Evolutionary conservation across 2,329 filamentous ascomycete species (phyloP).

Genomic region (Fusarium ambrosium): DNA sequence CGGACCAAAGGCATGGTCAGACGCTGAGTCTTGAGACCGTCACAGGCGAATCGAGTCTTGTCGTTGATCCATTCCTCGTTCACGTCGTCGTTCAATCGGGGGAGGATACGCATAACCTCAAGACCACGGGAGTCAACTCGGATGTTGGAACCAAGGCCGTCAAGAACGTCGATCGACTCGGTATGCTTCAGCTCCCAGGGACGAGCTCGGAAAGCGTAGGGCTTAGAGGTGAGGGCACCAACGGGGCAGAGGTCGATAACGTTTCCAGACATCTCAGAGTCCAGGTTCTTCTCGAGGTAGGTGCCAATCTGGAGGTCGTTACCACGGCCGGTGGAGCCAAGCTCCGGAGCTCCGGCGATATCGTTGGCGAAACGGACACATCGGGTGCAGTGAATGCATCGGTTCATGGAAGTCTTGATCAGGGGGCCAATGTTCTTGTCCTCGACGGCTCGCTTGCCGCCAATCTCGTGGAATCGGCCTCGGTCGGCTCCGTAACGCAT

Average conservation of each 20-base stretch:
- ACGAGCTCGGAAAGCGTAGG: conserved; percentile 95
- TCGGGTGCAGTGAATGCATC: conserved; percentile 98
- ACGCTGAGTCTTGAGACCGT: conserved; percentile 95
- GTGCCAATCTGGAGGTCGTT: conserved; percentile 99
- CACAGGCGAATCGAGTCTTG: conserved; percentile 96
- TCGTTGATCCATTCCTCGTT: conserved; percentile 99
- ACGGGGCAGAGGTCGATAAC: conserved; percentile 99
- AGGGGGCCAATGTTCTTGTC: conserved; percentile 99
- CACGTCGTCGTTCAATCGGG: conserved; percentile 94
- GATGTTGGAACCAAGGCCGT: conserved; percentile 94
- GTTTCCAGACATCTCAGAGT: conserved; percentile 95
- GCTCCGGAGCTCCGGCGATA: conserved; percentile 92
- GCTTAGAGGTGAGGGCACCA: conserved; percentile 95
- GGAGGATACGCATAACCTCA: conserved; percentile 95
- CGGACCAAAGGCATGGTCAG: conserved; percentile 93
- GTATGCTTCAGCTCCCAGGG: conserved; percentile 98
- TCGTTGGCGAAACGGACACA: conserved; percentile 99
- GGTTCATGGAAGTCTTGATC: conserved; percentile 99
- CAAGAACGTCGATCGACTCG: conserved; percentile 94
- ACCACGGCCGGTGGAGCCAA: conserved; percentile 93
- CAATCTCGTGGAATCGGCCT: conserved; percentile 95
- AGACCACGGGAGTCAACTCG: conserved; percentile 92
- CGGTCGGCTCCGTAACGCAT: conserved; percentile 98
- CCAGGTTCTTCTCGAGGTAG: conserved; percentile 93
- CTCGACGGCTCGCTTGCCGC: conserved; percentile 96